Conservation (phyloP, 2,329 filamentous ascomycete species). For the Albophoma yamanashiensis region DNA sequence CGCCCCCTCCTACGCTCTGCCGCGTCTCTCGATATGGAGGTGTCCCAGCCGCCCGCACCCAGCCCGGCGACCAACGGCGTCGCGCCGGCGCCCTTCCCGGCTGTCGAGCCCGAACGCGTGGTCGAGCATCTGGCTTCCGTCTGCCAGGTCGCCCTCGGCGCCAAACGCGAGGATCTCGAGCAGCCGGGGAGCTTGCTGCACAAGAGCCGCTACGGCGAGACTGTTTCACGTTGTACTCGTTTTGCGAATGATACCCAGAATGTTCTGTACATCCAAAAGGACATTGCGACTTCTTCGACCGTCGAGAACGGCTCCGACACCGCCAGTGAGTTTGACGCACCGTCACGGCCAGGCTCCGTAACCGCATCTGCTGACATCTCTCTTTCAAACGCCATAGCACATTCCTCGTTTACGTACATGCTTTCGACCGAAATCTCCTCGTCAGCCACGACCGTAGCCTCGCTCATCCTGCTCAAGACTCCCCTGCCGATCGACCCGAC, state of each 20-base stretch:
- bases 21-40: constrained; percentile 35
- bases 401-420: constrained; percentile 60
- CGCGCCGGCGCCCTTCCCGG: constrained; percentile 33
- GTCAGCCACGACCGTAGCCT: constrained; percentile 69
- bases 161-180: constrained; percentile 68
- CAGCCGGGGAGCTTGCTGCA: constrained; percentile 75
- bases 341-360: neutral
- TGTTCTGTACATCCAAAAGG: constrained; percentile 86
- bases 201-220: constrained; percentile 60
- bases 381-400: constrained; percentile 17
- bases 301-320: constrained; percentile 37
- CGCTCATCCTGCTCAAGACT: constrained; percentile 82
- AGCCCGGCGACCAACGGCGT: constrained; percentile 36
- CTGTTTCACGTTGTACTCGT: constrained; percentile 74
- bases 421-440: constrained; percentile 75
- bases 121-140: constrained; percentile 63
- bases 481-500: constrained; percentile 77
- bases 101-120: constrained; percentile 57
- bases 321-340: constrained; percentile 24
- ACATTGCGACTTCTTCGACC: constrained; percentile 46
- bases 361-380: constrained; percentile 2
- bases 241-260: constrained; percentile 84
- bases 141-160: constrained; percentile 63
- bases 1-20: neutral
- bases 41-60: constrained; percentile 33